Evolutionary conservation across 2,329 filamentous ascomycete genomes (phyloP).

Genomic region (Calonectria henricotiae): DNA sequence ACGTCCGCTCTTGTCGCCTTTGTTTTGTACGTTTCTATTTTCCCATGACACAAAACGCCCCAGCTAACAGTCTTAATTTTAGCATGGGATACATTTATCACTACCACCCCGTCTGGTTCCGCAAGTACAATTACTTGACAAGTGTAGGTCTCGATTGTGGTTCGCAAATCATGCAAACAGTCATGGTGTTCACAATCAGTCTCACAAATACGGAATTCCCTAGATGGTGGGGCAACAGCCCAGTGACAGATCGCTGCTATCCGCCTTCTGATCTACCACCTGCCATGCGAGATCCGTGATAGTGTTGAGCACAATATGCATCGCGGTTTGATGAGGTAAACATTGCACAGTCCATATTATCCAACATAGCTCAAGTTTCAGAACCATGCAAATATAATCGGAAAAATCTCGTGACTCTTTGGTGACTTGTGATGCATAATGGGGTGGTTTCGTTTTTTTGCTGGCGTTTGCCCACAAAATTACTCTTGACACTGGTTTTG

Average conservation of each 20-base stretch:
- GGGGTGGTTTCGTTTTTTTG: too few relatives aligned
- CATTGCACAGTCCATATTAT: neutral
- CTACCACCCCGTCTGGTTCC: slow-evolving; percentile 15
- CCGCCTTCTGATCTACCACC: slow-evolving; percentile 11
- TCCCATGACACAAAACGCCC: too few relatives aligned
- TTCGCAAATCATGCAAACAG: slow-evolving; percentile 7
- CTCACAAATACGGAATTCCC: slow-evolving; percentile 15
- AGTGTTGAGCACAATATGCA: neutral
- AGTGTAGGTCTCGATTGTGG: slow-evolving; percentile 2
- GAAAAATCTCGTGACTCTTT: too few relatives aligned
- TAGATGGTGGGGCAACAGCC: slow-evolving; percentile 4
- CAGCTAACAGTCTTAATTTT: neutral
- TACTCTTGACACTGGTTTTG: too few relatives aligned
- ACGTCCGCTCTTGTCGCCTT: slow-evolving; percentile 10
- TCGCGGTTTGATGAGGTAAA: too few relatives aligned
- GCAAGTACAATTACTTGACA: slow-evolving; percentile 19
- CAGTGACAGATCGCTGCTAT: slow-evolving; percentile 15
- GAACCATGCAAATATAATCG: too few relatives aligned
- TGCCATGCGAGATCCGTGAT: slow-evolving; percentile 4
- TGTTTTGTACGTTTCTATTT: neutral
- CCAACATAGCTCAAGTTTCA: neutral
- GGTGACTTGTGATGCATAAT: too few relatives aligned
- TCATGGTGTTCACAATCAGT: slow-evolving; percentile 21
- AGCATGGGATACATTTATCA: slow-evolving; percentile 1
- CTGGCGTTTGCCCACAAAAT: too few relatives aligned